Percentiles rank a stretch among this genome's conserved stretches.
These are phyloP conservation scores for Talaromyces sp. DNA, from an alignment of 2,329 filamentous ascomycete species.

Conservation along the genomic window DNA sequence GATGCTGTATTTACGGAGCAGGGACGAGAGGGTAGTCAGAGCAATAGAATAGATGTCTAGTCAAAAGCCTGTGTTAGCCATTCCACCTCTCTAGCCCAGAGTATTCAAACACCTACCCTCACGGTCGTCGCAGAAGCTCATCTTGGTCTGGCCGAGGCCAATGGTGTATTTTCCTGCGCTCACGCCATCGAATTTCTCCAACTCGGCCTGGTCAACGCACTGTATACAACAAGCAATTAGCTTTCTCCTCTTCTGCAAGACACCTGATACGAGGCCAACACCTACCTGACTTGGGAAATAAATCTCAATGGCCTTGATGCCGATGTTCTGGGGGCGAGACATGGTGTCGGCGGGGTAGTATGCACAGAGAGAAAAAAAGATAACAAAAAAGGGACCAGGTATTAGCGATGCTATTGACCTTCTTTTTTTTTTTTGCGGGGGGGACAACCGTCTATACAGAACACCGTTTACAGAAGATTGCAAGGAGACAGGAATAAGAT, in stretches of 20 bases:
- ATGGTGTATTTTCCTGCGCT: conserved; percentile 83
- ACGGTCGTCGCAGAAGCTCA: conserved; percentile 87
- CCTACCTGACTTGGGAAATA: conserved; percentile 82
- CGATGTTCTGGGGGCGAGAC: conserved; percentile 80
- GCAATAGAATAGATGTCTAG: conserved; percentile 83
- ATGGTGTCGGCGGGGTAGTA: conserved; percentile 44
- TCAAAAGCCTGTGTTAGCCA: conserved; percentile 3
- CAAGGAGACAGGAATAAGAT: neutral
- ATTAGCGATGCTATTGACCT: neutral
- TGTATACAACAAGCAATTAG: conserved; percentile 28
- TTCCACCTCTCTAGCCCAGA: neutral
- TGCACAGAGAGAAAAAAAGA: neutral
- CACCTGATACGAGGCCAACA: conserved; percentile 12
- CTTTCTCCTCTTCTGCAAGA: neutral
- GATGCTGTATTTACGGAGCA: conserved; percentile 78
- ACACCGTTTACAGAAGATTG: neutral
- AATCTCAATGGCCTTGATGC: conserved; percentile 89
- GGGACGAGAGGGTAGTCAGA: conserved; percentile 71
- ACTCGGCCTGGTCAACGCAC: conserved; percentile 79
- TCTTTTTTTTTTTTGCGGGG: neutral
- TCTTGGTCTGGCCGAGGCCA: conserved; percentile 84
- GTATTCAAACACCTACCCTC: conserved; percentile 57
- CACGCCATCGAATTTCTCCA: conserved; percentile 84
- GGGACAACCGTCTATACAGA: neutral
- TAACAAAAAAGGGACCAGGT: neutral